Percentiles rank a stretch among this genome's conserved stretches.
These are phyloP conservation scores for Physcomitrellopsis africana DNA, from an alignment of 225 moss, liverwort and hornwort species.

Conservation along the genomic window DNA sequence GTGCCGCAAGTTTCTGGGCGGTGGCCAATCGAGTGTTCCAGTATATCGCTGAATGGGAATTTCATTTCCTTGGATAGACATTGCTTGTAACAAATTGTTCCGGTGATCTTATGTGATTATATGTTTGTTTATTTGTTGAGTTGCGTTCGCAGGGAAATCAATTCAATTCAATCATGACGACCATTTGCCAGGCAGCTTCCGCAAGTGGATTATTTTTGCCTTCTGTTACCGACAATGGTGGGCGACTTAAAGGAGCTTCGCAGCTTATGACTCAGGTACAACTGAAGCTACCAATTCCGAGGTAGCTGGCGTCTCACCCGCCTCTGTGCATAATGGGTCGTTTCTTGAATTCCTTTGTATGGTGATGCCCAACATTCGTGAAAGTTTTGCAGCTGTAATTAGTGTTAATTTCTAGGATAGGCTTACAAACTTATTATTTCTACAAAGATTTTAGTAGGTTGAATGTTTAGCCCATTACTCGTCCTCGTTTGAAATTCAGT, in stretches of 20 bases:
- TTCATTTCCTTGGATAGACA: slow-evolving; percentile 1
- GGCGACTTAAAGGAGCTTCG: slow-evolving; percentile 28
- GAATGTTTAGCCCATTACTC: not conserved
- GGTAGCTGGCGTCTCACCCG: not conserved
- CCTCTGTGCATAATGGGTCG: slow-evolving; percentile 1
- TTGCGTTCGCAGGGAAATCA: slow-evolving; percentile 21
- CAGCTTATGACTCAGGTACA: slow-evolving; percentile 38
- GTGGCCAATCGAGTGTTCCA: not conserved
- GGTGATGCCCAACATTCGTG: slow-evolving; percentile 4
- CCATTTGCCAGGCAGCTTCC: slow-evolving; percentile 43
- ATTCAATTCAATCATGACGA: slow-evolving; percentile 31
- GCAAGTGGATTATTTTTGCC: slow-evolving; percentile 40
- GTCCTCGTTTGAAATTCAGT: not conserved
- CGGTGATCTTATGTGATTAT: not conserved
- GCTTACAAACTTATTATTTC: not conserved
- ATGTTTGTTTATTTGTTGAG: not conserved
- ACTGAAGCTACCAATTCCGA: slow-evolving; percentile 1
- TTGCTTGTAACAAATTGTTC: not conserved
- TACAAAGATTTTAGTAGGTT: slow-evolving; percentile 1
- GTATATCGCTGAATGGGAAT: not conserved
- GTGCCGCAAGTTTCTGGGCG: not conserved
- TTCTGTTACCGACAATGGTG: slow-evolving; percentile 16
- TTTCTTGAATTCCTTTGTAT: not conserved
- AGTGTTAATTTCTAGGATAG: not conserved
- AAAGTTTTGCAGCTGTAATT: slow-evolving; percentile 23